Base-by-base conservation (phyloP, 441 rosid species). In the Arabidopsis lyrata region DNA sequence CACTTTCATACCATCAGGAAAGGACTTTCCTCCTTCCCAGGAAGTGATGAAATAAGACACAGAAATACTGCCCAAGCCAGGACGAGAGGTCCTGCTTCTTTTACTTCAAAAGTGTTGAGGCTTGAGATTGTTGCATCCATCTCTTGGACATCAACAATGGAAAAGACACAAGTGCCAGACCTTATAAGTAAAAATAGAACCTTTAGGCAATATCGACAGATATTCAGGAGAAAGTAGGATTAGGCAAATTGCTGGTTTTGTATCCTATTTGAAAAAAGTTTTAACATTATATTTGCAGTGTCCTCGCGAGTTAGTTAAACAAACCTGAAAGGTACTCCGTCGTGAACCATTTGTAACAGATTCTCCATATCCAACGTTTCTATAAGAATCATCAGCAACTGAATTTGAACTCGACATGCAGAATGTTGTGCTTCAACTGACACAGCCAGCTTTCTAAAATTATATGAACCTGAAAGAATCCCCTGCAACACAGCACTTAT, bases 21-120 rank as follows among this genome's bases (percentile, higher is more conserved):
- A 77, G 70, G 75, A 82, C 61, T 81, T 63, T 89, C 93, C 81
- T 90, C 97, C 78, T 83, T 84, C 67, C 82, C 88, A 50, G 92
- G 93, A 70, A 96, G 93, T 29, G 98, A 93, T 44, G 87, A 81
- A 68, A 93, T 72, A 63, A 96, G 93, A 87, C 96, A 90, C 76
- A 96, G 84, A 80, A 87, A 96, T 57, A 89, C 97, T 13, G 98
- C 99, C 99, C 99, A 96, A 24, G 97, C 81, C 71, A 93, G 90
- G 78, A 91, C 70, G 48, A 96, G 81, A 1, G 93, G 91, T 55
- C 96, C 97, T 38, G 89, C 84, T 77, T 93, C 97, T 86, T 83
- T 90, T 81, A 80, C 81, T 78, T 88, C 94, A 50, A 81, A 78
- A 52, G 81, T 77, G 83, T 81, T 77, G 75, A 93, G 78, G 86